Percentiles rank a stretch among this genome's conserved stretches.
Evolutionary conservation across 2,329 filamentous ascomycete species (phyloP).

Genomic region (Gaeumannomyces tritici): DNA sequence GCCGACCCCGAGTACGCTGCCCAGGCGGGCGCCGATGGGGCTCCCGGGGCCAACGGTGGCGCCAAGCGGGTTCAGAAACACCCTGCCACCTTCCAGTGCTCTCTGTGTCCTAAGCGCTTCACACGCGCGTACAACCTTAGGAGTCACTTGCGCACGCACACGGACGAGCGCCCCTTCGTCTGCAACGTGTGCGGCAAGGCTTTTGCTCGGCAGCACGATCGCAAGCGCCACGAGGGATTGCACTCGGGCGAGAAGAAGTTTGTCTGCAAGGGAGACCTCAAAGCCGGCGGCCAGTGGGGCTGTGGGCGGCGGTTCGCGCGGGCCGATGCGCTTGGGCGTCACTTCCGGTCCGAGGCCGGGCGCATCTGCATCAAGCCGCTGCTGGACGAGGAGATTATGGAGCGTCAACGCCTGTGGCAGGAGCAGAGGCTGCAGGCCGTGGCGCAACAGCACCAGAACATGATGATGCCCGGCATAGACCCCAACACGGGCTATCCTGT

Average conservation of each 20-base stretch:
- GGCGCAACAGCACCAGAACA: constrained; percentile 21
- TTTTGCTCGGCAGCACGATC: constrained; percentile 93
- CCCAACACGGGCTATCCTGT: constrained; percentile 48
- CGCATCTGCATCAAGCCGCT: constrained; percentile 96
- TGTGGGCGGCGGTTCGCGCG: constrained; percentile 89
- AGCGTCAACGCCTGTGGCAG: constrained; percentile 66
- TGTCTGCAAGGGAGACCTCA: constrained; percentile 86
- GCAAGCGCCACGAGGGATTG: constrained; percentile 91
- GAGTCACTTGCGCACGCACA: constrained; percentile 91
- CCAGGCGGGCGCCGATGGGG: constrained; percentile 46
- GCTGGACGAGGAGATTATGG: constrained; percentile 83
- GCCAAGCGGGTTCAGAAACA: constrained; percentile 91
- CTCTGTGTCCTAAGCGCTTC: constrained; percentile 86
- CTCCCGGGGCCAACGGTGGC: constrained; percentile 44
- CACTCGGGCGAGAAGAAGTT: constrained; percentile 99
- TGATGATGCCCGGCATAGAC: constrained; percentile 50
- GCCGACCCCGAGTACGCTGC: constrained; percentile 80
- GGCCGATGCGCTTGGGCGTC: constrained; percentile 85
- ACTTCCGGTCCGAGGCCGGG: constrained; percentile 92
- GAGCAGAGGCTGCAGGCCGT: constrained; percentile 59
- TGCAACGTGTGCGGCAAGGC: constrained; percentile 96
- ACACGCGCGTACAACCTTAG: constrained; percentile 94
- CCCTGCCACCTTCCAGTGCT: constrained; percentile 93
- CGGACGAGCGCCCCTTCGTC: constrained; percentile 92
- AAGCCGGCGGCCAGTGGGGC: constrained; percentile 77